These are phyloP conservation scores for Immersiporthe knoxdaviesiana DNA, from an alignment of 2,329 filamentous ascomycete genomes.

Conservation along the genomic window DNA sequence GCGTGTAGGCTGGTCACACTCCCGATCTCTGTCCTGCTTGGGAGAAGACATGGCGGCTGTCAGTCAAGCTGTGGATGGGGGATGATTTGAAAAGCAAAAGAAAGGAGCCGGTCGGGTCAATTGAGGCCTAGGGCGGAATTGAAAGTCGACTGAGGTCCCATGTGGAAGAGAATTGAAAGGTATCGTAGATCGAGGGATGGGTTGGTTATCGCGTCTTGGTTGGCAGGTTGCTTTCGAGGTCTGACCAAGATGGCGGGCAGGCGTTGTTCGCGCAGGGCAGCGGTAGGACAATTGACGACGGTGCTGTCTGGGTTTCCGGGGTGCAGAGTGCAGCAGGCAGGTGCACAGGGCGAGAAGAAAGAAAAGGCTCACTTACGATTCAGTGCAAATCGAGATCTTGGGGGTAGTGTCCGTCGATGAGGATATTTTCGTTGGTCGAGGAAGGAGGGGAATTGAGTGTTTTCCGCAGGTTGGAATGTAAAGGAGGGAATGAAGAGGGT, in stretches of 20 bases:
- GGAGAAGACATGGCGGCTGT: conserved; percentile 24
- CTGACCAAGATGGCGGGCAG: conserved; percentile 22
- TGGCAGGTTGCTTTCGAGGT: conserved; percentile 23
- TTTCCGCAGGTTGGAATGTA: conserved; percentile 29
- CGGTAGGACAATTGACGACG: conserved; percentile 26
- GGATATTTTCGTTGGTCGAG: conserved; percentile 20
- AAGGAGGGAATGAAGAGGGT: conserved; percentile 31
- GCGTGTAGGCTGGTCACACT: conserved; percentile 16
- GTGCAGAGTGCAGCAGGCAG: conserved; percentile 15
- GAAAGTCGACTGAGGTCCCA: neutral
- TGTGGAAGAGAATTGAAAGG: neutral
- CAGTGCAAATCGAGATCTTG: neutral
- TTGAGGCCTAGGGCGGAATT: neutral
- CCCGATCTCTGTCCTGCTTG: conserved; percentile 24
- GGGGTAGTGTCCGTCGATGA: neutral
- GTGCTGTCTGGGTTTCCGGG: conserved; percentile 19
- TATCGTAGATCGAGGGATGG: neutral
- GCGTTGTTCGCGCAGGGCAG: conserved; percentile 5
- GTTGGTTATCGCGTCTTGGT: neutral
- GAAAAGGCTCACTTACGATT: conserved; percentile 34
- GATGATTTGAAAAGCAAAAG: conserved; percentile 10
- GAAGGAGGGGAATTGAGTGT: conserved; percentile 27
- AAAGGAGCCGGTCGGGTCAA: conserved; percentile 6
- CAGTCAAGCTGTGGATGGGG: conserved; percentile 15
- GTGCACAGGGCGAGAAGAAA: conserved; percentile 1